Conservation (phyloP, 106 monocot species). For the Dioscorea zingiberensis region DNA sequence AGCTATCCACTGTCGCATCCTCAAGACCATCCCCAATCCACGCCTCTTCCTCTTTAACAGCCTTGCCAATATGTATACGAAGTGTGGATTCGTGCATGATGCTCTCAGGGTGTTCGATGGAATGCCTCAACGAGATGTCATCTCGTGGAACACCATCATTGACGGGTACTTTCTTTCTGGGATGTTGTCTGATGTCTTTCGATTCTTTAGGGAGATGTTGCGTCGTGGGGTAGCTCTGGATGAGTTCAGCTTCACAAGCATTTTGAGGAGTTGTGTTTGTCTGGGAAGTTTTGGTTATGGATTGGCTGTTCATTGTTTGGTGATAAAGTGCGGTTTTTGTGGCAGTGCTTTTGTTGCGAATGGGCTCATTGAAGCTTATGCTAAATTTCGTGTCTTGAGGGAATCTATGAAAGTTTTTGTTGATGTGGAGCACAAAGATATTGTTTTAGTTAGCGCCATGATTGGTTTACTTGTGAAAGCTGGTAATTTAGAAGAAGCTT, state of each 20-base stretch:
- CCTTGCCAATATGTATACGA: slow-evolving; percentile 14
- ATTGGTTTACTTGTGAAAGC: slow-evolving; percentile 12
- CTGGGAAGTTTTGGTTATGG: neutral
- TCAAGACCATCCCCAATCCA: slow-evolving; percentile 12
- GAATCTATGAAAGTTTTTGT: slow-evolving; percentile 12
- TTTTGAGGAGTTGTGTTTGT: slow-evolving; percentile 5
- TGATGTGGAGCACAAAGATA: slow-evolving; percentile 12
- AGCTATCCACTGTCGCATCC: slow-evolving; percentile 15
- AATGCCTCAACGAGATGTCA: slow-evolving; percentile 37
- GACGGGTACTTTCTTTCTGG: slow-evolving; percentile 10
- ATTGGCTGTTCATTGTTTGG: slow-evolving; percentile 11
- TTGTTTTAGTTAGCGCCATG: slow-evolving; percentile 15
- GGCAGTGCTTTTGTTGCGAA: slow-evolving; percentile 18
- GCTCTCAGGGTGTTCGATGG: slow-evolving; percentile 31
- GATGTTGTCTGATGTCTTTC: neutral
- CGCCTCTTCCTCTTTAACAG: slow-evolving; percentile 13
- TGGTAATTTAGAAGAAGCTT: slow-evolving; percentile 16
- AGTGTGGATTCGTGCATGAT: slow-evolving; percentile 10
- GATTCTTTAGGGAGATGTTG: slow-evolving; percentile 11
- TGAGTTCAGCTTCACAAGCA: slow-evolving; percentile 8
- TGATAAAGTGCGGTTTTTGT: slow-evolving; percentile 12
- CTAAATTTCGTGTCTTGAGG: neutral
- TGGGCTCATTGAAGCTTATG: slow-evolving; percentile 20
- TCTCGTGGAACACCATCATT: slow-evolving; percentile 45
- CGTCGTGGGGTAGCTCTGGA: slow-evolving; percentile 10